Evolutionary conservation across 2,329 filamentous ascomycete genomes (phyloP).

Genomic region (Fusarium sp.): DNA sequence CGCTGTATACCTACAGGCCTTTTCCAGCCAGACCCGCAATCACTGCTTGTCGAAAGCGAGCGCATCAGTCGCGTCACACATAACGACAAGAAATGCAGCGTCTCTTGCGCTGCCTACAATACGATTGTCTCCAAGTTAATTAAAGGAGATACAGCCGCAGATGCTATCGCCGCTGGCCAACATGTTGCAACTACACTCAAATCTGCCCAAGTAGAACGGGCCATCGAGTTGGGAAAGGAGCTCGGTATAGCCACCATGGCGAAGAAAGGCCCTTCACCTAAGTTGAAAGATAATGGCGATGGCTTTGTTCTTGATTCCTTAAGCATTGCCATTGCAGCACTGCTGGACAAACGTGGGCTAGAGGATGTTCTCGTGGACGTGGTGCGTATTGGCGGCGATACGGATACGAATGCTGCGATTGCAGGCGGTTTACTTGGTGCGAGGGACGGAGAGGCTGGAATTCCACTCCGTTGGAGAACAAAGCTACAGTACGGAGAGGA

Average conservation of each 20-base stretch:
- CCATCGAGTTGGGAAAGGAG: conserved; percentile 50
- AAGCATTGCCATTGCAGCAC: conserved; percentile 58
- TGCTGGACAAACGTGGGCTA: conserved; percentile 57
- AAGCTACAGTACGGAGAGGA: conserved; percentile 58
- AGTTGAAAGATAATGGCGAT: conserved; percentile 50
- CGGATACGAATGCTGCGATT: conserved; percentile 64
- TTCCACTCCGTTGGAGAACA: conserved; percentile 58
- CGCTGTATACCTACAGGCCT: conserved; percentile 62
- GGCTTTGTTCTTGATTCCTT: conserved; percentile 63
- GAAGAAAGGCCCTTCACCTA: conserved; percentile 47
- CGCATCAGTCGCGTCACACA: conserved; percentile 59
- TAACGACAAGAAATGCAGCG: conserved; percentile 54
- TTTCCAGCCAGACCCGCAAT: conserved; percentile 52
- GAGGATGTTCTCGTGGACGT: conserved; percentile 63
- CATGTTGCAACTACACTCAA: conserved; percentile 36
- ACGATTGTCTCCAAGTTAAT: conserved; percentile 54
- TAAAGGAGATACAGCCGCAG: conserved; percentile 37
- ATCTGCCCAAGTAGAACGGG: conserved; percentile 37
- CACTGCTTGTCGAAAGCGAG: conserved; percentile 52
- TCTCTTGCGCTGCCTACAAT: conserved; percentile 60
- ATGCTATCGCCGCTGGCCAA: conserved; percentile 52
- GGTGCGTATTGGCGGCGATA: conserved; percentile 60
- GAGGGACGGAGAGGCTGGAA: conserved; percentile 58
- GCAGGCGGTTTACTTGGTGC: conserved; percentile 63
- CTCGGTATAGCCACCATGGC: conserved; percentile 51